phyloP scores from a whole-genome alignment of 176 grass and related monocot species.

The Zea mays region Zm-B73-REFERENCE-NAM-5.0 NC_050097.1:242414501-242415000 shows the following conservation, averaged over 20 bases:
- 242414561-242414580: conserved; percentile 6
- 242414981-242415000: conserved; percentile 78
- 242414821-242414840: too few relatives aligned
- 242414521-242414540: conserved; percentile 49
- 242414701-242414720: too few relatives aligned
- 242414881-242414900: background rate
- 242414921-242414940: conserved; percentile 97
- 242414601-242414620: background rate
- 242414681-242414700: background rate
- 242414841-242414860: too few relatives aligned
- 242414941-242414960: conserved; percentile 79
- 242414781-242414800: too few relatives aligned
- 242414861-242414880: background rate
- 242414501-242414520: conserved; percentile 69
- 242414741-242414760: too few relatives aligned
- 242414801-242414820: too few relatives aligned
- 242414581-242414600: background rate
- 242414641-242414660: background rate
- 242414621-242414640: background rate
- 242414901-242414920: conserved; percentile 33
- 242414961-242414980: conserved; percentile 97
- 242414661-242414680: background rate
- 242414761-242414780: too few relatives aligned
- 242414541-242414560: conserved; percentile 71
- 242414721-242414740: too few relatives aligned